Base-by-base conservation (phyloP, 2,329 filamentous ascomycete species). In the Ascochyta viciae-villosae region DNA sequence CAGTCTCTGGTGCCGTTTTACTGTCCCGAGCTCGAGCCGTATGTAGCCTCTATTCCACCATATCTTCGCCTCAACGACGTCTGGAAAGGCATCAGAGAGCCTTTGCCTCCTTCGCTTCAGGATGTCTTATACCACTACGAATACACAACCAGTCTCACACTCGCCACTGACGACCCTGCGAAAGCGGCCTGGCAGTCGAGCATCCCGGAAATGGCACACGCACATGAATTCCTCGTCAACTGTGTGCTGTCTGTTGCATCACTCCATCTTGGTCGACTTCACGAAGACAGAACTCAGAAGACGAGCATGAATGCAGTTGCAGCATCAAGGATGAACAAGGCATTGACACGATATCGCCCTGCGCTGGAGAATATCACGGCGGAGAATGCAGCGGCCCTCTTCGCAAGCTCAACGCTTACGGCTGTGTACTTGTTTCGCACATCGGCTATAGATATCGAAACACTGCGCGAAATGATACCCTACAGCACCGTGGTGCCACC, bases 161-260 rank as follows among this genome's bases (percentile, higher is more conserved):
- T 73, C 4, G 67, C 68, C 3, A 61, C 50, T 8, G 65, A 71
- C 12, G 68, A 70, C 23, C 67, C 69, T 6, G 72, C 68, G 9
- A 72, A 74, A 54, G 59, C 62, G 43, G 72, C 70, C 10, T 75
- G 72, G 72, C 68, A 70, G 16, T 48, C 61, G 10, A 60, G 57
- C 44, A 56, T 79, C 8, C 72, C 71, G 12, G 71, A 74, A 40
- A 56, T 80, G 41, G 80, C 79, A 7, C 73, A 76, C 10, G 68
- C 72, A 1, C 76, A 80, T 54, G 68, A 76, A 3, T 82, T 78
- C 43, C 67, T 82, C 7, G 64, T 81, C 8, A 77, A 81, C 56
- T 77, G 77, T 38, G 72, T 82, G 6, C 66, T 82, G 0, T 77
- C 80, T 2, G 65, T 82, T 13, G 74, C 80, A 12, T 79, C 79